Base-by-base conservation (phyloP, 345 rosid species). In the Tarenaya hassleriana region DNA sequence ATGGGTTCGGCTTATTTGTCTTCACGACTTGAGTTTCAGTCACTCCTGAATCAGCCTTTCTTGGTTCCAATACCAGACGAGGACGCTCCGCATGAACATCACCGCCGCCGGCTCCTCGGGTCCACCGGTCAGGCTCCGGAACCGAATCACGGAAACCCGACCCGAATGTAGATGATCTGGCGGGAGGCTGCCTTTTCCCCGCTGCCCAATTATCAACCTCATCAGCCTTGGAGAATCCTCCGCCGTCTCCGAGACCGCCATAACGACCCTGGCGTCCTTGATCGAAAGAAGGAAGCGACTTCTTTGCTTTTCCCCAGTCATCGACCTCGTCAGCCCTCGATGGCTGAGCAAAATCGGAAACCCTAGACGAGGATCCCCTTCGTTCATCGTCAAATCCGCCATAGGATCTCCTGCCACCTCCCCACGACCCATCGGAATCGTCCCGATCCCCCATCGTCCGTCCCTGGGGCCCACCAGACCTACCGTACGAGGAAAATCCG, bases 271-370 rank as follows among this genome's bases (percentile, higher is more conserved):
- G 84, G 6, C 91, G 75, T 13, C 75, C 64, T 3, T 78, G 73
- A 72, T 81, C 95, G 7, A 71, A 63, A 0, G 82, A 66, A 1
- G 88, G 80, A 15, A 74, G 55, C 0, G 76, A 0, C 42, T 80
- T 88, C 73, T 94, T 94, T 16, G 48, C 63, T 73, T 53, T 69
- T 37, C 91, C 84, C 99, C 99, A 94, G 35, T 86, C 88, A 69
- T 85, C 95, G 47, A 50, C 82, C 69, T 82, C 95, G 57, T 94
- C 97, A 5, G 95, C 95, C n/a, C 99, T 73, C 55, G 99, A 88
- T 0, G 75, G 75, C 49, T 77, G 96, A 50, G 80, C 95, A 43
- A 75, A 77, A 54, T 85, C 94, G 47, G 90, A 75, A 81, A 60
- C 83, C 88, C 95, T 88, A 69, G 91, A 56, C 44, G 78, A 57